These are phyloP conservation scores for Diaporthe batatas DNA, from an alignment of 2,329 filamentous ascomycete species.

Conservation along the genomic window DNA sequence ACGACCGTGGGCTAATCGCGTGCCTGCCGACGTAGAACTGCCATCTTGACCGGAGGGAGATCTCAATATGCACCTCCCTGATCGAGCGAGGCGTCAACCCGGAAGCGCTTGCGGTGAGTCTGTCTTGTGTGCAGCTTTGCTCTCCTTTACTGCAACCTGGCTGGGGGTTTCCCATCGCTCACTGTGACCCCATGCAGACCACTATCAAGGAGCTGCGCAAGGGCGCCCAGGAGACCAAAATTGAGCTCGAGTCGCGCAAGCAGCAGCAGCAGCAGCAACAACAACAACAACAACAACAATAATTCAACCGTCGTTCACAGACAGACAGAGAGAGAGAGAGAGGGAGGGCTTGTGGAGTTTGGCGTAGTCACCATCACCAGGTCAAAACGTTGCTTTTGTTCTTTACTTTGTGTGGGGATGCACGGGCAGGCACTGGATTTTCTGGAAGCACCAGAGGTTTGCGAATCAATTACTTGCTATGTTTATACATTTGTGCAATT, in stretches of 20 bases:
- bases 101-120: constrained; percentile 88
- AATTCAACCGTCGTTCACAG: background rate
- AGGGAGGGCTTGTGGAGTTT: background rate
- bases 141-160: constrained; percentile 25
- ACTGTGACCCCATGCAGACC: constrained; percentile 55
- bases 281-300: background rate
- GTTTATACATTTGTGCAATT: constrained; percentile 11
- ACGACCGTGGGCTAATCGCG: constrained; percentile 6
- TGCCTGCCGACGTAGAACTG: constrained; percentile 76
- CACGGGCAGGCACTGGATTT: background rate
- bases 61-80: constrained; percentile 95
- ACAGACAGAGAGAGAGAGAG: no score
- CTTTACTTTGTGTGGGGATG: background rate
- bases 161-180: background rate
- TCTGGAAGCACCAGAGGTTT: constrained; percentile 22
- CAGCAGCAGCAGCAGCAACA: constrained; percentile 43
- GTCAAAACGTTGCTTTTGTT: background rate
- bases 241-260: constrained; percentile 52
- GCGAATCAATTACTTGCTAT: constrained; percentile 29
- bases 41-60: constrained; percentile 87
- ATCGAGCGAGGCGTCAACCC: constrained; percentile 98
- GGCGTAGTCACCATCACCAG: background rate
- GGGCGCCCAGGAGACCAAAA: constrained; percentile 65
- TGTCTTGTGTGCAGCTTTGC: background rate
- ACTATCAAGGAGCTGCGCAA: constrained; percentile 72